Conservation (phyloP, 768 basidiomycete genomes). For the Hydnomerulius pinastri region DNA sequence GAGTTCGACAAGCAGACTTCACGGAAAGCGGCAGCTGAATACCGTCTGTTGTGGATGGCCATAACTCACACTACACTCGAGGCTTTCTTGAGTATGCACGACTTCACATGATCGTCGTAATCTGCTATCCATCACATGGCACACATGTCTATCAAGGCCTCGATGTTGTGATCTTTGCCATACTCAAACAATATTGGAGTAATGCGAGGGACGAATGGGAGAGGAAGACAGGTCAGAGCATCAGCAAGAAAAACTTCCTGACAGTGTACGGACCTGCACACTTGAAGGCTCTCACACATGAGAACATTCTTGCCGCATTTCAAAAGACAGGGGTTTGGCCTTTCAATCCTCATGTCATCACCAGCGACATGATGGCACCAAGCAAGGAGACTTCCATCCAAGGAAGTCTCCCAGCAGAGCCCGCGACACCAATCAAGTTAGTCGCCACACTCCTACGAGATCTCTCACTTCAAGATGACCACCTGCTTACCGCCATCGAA, state of each 20-base stretch:
- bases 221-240: constrained; percentile 9
- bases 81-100: constrained; percentile 28
- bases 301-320: constrained; percentile 25
- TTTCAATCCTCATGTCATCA: constrained; percentile 20
- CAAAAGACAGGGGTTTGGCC: constrained; percentile 29
- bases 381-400: constrained; percentile 8
- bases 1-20: constrained; percentile 32
- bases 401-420: neutral
- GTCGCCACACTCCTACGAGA: neutral
- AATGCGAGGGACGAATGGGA: constrained; percentile 38
- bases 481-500: neutral
- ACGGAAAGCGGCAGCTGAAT: constrained; percentile 30
- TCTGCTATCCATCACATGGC: constrained; percentile 45
- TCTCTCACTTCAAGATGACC: neutral
- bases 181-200: constrained; percentile 31
- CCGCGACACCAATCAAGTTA: constrained; percentile 1
- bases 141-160: constrained; percentile 48
- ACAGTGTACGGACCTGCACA: constrained; percentile 37
- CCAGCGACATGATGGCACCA: constrained; percentile 20
- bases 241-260: constrained; percentile 40
- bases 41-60: constrained; percentile 19
- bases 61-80: constrained; percentile 30
- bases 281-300: constrained; percentile 27
- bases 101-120: constrained; percentile 28
- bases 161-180: constrained; percentile 38